Evolutionary conservation across 2,329 filamentous ascomycete species (phyloP).

Genomic region (Didymella sp.): DNA sequence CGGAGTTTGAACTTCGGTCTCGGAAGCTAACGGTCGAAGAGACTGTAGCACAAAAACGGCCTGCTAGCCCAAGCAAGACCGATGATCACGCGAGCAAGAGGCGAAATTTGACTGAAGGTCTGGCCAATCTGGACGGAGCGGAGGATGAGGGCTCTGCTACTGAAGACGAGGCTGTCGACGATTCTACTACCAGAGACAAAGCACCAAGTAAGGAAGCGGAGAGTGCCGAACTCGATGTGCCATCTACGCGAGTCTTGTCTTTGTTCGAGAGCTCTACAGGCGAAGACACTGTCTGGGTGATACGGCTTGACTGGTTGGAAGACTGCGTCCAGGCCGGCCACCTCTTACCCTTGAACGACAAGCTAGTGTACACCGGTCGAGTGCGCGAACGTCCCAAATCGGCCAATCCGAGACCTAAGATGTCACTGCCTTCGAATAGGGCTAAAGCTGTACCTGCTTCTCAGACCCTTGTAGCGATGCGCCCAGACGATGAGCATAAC

Average conservation of each 20-base stretch:
- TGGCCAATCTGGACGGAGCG: conserved; percentile 16
- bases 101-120: conserved; percentile 19
- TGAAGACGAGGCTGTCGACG: conserved; percentile 20
- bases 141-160: conserved; percentile 23
- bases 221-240: background rate
- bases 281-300: conserved; percentile 55
- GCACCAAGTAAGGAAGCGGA: conserved; percentile 6
- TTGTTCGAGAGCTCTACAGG: conserved; percentile 26
- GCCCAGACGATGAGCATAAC: conserved; percentile 28
- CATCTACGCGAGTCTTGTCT: background rate
- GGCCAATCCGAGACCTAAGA: conserved; percentile 29
- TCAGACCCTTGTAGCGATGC: conserved; percentile 29
- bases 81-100: conserved; percentile 28
- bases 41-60: conserved; percentile 36
- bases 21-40: conserved; percentile 68
- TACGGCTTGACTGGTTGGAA: conserved; percentile 63
- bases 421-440: conserved; percentile 20
- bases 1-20: conserved; percentile 77
- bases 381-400: conserved; percentile 50
- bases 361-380: conserved; percentile 60
- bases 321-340: conserved; percentile 54
- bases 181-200: conserved; percentile 23
- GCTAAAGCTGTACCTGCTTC: conserved; percentile 22
- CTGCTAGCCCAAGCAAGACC: conserved; percentile 23
- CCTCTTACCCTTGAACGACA: conserved; percentile 57